Base-by-base conservation (phyloP, 2,329 filamentous ascomycete species). In the Botryotinia globosa region DNA sequence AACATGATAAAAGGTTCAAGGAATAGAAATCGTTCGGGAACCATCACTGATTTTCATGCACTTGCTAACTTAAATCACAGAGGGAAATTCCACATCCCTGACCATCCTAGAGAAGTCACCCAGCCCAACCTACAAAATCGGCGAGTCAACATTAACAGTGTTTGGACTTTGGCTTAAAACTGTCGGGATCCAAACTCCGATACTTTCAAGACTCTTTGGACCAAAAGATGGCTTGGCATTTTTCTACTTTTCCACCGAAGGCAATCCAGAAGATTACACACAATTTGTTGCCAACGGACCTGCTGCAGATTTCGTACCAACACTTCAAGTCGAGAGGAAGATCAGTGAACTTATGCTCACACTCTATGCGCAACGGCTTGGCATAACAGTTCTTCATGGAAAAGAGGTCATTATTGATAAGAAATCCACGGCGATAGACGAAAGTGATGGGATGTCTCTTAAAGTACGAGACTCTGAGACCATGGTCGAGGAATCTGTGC, bases 311-410 rank as follows among this genome's bases (percentile, higher is more conserved):
- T 76, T 72, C 32, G 74, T 75, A 5, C 73, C 73, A 34, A 75
- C 77, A 8, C 63, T 77, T 12, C 77, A 80, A 69, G 61, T 79
- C n/a, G 78, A 80, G 56, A 69, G 79, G 29, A 76, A 75, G 48
- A 76, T 80, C 16, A 78, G 76, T 71, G 78, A 80, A 65, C 71
- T 80, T 22, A 72, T 80, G 59, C 72, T 80, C 3, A 79, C 77
- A 1, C 72, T 80, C 9, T 75, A 74, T 71, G 78, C 78, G 12
- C 77, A 80, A 69, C 74, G 77, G 6, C 39, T 75, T 29, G 77
- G 77, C 16, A 70, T 80, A 59, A 77, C 75, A 12, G 77, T 79
- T 39, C 74, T 76, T 39, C 77, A 79, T 75, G 77, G 77, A 16
- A 69, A 74, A 12, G 72, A 72, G 42, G 75, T 69, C 16, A 32